Evolutionary conservation across 2,329 filamentous ascomycete genomes (phyloP).

Genomic region (Epichloe brachyelytri): DNA sequence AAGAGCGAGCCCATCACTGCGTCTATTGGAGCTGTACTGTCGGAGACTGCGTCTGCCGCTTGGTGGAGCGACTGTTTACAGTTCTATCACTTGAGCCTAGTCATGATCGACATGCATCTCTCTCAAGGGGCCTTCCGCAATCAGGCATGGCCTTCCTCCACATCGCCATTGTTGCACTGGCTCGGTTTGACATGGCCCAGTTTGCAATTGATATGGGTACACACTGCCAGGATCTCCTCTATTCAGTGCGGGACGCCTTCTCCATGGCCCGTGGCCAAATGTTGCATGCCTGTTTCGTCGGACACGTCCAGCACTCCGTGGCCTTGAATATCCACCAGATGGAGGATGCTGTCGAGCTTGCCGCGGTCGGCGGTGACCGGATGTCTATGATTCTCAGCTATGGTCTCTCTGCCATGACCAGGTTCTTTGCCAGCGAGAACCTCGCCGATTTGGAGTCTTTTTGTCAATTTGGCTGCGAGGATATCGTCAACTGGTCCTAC

Average conservation of each 20-base stretch:
- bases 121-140: slow-evolving; percentile 52
- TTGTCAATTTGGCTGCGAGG: slow-evolving; percentile 59
- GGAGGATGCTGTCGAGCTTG: slow-evolving; percentile 53
- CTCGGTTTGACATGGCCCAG: slow-evolving; percentile 57
- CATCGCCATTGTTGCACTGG: slow-evolving; percentile 51
- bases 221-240: slow-evolving; percentile 50
- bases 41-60: slow-evolving; percentile 55
- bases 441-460: slow-evolving; percentile 56
- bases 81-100: slow-evolving; percentile 59
- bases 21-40: slow-evolving; percentile 55
- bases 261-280: slow-evolving; percentile 57
- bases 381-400: slow-evolving; percentile 60
- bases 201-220: slow-evolving; percentile 53
- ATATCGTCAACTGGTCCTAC: slow-evolving; percentile 57
- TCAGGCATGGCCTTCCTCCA: slow-evolving; percentile 56
- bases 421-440: slow-evolving; percentile 58
- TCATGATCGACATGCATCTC: slow-evolving; percentile 55
- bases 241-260: slow-evolving; percentile 49
- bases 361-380: slow-evolving; percentile 54
- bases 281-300: slow-evolving; percentile 55
- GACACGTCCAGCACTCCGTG: slow-evolving; percentile 55
- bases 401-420: slow-evolving; percentile 52
- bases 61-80: slow-evolving; percentile 61
- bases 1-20: slow-evolving; percentile 40
- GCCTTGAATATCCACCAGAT: slow-evolving; percentile 43